These are phyloP conservation scores for Termitomyces sp. DNA, from an alignment of 768 basidiomycete species.

Conservation along the genomic window DNA sequence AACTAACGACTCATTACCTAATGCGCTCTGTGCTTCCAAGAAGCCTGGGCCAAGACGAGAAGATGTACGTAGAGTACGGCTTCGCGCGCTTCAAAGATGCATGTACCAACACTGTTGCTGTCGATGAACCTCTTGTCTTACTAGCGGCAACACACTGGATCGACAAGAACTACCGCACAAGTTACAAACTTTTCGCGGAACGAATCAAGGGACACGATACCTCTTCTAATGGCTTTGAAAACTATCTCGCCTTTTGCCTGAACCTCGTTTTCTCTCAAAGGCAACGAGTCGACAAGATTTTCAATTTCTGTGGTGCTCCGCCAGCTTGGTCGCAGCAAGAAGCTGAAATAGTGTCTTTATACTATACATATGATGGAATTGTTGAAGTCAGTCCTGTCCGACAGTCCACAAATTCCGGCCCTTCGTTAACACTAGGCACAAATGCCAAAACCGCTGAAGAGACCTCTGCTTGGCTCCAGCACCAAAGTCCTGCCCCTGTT, in stretches of 20 bases:
- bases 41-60: slow-evolving; percentile 34
- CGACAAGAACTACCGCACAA: slow-evolving; percentile 26
- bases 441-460: slow-evolving; percentile 29
- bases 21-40: slow-evolving; percentile 33
- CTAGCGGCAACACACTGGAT: slow-evolving; percentile 38
- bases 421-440: slow-evolving; percentile 31
- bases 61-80: slow-evolving; percentile 36
- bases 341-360: slow-evolving; percentile 31
- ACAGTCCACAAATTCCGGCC: slow-evolving; percentile 23
- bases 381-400: slow-evolving; percentile 26
- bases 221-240: slow-evolving; percentile 38
- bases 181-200: slow-evolving; percentile 32
- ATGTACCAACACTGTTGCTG: slow-evolving; percentile 28
- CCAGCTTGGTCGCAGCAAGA: slow-evolving; percentile 31
- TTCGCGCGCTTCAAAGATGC: slow-evolving; percentile 39
- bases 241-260: slow-evolving; percentile 36
- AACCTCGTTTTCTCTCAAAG: slow-evolving; percentile 29
- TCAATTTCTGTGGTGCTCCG: slow-evolving; percentile 25
- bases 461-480: slow-evolving; percentile 29
- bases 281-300: slow-evolving; percentile 27
- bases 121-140: slow-evolving; percentile 41
- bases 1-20: slow-evolving; percentile 31
- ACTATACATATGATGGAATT: slow-evolving; percentile 19
- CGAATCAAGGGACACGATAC: slow-evolving; percentile 25
- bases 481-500: slow-evolving; percentile 24